A percentile compares a stretch with the other conserved stretches of the same genome.
phyloP scores from a whole-genome alignment of 305 asterid species.

The Fraxinus sp. region DNA sequence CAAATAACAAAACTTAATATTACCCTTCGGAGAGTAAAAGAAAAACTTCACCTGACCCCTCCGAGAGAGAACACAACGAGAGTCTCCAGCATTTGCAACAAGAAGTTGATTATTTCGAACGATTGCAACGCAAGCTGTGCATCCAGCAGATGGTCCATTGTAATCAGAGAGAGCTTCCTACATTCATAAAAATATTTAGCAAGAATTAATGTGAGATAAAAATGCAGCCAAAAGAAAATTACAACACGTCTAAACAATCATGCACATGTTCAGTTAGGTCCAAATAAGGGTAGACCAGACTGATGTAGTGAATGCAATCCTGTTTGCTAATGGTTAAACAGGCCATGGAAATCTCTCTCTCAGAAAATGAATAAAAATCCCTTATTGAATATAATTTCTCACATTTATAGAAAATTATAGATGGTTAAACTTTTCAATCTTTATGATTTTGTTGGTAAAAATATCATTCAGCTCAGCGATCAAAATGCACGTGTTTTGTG shows the following conservation, averaged over 20 bases:
- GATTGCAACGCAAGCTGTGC: constrained; percentile 92
- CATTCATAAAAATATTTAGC: constrained; percentile 24
- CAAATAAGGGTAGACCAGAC: constrained; percentile 5
- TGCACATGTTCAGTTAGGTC: constrained; percentile 14
- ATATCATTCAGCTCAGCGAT: constrained; percentile 7
- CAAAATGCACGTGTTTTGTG: constrained; percentile 13
- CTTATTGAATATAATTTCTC: constrained; percentile 3
- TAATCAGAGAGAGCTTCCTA: constrained; percentile 58
- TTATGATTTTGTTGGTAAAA: constrained; percentile 12
- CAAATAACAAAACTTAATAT: not conserved
- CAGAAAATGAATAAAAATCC: not conserved
- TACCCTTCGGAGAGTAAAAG: not conserved
- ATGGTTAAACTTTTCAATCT: not conserved
- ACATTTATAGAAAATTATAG: not conserved
- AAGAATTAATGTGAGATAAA: constrained; percentile 20
- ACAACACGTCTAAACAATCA: constrained; percentile 16
- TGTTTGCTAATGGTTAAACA: not conserved
- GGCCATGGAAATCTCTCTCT: not conserved
- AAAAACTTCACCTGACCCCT: constrained; percentile 67
- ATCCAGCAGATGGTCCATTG: constrained; percentile 80
- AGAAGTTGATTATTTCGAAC: constrained; percentile 53
- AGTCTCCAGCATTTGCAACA: constrained; percentile 98
- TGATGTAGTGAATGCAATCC: constrained; percentile 1
- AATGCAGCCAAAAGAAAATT: not conserved
- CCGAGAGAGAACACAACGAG: constrained; percentile 87